These are phyloP conservation scores for Ceratorhiza oryzae-sativae DNA, from an alignment of 1,284 basidiomycete genomes.

Conservation along the genomic window DNA sequence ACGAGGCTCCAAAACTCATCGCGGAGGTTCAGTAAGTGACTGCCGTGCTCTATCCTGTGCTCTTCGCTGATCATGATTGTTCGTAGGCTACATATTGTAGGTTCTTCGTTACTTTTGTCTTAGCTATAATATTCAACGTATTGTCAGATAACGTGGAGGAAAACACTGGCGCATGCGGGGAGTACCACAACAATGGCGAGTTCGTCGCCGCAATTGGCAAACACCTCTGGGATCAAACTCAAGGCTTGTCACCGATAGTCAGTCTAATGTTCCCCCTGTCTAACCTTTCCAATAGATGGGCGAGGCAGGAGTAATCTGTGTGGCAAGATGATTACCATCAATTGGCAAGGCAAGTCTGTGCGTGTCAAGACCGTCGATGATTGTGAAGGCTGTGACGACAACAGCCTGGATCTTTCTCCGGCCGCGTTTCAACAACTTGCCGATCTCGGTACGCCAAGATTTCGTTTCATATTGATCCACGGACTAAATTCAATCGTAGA, in stretches of 20 bases:
- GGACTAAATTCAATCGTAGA: not conserved
- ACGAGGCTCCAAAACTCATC: not conserved
- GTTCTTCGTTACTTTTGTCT: not conserved
- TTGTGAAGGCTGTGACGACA: not conserved
- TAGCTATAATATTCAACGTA: too few species aligned
- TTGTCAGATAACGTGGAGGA: constrained; percentile 4
- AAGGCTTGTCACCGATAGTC: not conserved
- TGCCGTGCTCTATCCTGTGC: not conserved
- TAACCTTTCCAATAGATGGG: not conserved
- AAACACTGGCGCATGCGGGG: constrained; percentile 4
- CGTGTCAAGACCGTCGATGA: not conserved
- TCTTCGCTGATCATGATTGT: not conserved
- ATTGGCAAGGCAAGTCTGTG: constrained; percentile 7
- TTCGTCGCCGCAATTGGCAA: not conserved
- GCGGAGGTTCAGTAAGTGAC: not conserved
- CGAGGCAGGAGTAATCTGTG: constrained; percentile 1
- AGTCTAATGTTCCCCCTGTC: not conserved
- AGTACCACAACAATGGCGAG: constrained; percentile 8
- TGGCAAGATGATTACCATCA: not conserved
- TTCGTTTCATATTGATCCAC: too few species aligned
- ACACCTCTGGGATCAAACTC: not conserved
- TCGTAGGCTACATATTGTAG: constrained; percentile 5
- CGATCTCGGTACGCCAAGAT: not conserved
- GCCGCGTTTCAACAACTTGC: not conserved
- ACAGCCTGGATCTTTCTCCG: constrained; percentile 8